phyloP scores from a whole-genome alignment of 768 basidiomycete species.

The Auricularia sp. region DNA sequence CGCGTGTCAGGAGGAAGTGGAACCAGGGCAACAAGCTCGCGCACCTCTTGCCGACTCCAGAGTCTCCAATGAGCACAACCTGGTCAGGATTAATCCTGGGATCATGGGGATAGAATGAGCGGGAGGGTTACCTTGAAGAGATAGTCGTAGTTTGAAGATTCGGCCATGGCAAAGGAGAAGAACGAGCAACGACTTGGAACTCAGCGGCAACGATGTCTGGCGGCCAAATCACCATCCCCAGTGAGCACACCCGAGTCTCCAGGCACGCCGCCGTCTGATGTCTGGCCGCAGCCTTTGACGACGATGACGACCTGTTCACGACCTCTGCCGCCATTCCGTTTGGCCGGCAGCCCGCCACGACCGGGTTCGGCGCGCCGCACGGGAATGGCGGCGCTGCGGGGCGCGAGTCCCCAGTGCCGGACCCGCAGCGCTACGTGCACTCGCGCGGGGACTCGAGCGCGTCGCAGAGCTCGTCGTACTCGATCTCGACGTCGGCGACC shows the following conservation, averaged over 20 bases:
- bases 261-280: no score
- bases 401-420: constrained; percentile 58
- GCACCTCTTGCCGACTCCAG: constrained; percentile 1
- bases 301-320: constrained; percentile 43
- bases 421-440: constrained; percentile 57
- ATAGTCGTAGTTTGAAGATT: constrained; percentile 96
- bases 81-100: background rate
- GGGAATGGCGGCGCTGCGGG: constrained; percentile 36
- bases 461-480: constrained; percentile 66
- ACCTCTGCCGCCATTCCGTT: constrained; percentile 41
- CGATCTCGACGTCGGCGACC: constrained; percentile 40
- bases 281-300: constrained; percentile 57
- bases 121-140: constrained; percentile 70
- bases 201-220: no score
- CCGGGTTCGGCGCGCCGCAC: constrained; percentile 20
- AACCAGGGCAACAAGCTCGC: background rate
- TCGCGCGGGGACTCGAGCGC: constrained; percentile 67
- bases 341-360: constrained; percentile 8
- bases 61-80: background rate
- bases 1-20: background rate
- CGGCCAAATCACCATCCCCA: no score
- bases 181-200: no score
- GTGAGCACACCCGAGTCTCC: no score
- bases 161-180: constrained; percentile 47
- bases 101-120: background rate